Evolutionary conservation across 192 early-diverging fungal genomes (phyloP).

Genomic region (Thamnidium elegans): DNA sequence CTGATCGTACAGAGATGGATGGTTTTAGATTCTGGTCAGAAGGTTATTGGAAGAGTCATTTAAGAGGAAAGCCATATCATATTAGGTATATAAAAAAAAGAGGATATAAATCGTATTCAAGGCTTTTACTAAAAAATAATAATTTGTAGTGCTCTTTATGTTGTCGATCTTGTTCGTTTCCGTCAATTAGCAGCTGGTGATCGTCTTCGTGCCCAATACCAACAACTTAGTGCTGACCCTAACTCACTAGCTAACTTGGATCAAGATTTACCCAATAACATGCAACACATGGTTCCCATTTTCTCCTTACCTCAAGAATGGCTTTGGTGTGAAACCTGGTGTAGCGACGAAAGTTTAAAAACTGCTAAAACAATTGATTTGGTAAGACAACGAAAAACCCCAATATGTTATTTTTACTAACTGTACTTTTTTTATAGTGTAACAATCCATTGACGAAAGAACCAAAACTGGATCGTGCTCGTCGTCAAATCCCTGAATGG

Average conservation of each 20-base stretch:
- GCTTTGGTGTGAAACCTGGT: slow-evolving; percentile 99
- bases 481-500: slow-evolving; percentile 94
- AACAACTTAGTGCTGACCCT: slow-evolving; percentile 83
- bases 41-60: slow-evolving; percentile 92
- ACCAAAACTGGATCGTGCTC: slow-evolving; percentile 94
- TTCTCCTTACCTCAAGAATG: slow-evolving; percentile 93
- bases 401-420: not conserved
- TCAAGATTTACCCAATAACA: slow-evolving; percentile 98
- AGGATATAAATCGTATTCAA: not conserved
- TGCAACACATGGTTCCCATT: slow-evolving; percentile 90
- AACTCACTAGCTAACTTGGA: slow-evolving; percentile 92
- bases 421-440: slow-evolving; percentile 61
- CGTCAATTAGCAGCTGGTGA: slow-evolving; percentile 93
- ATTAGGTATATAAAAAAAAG: slow-evolving; percentile 54
- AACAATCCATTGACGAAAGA: slow-evolving; percentile 99
- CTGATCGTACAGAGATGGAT: slow-evolving; percentile 90
- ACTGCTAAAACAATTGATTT: slow-evolving; percentile 96
- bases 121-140: too few species aligned
- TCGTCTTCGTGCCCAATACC: slow-evolving; percentile 89
- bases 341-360: slow-evolving; percentile 77
- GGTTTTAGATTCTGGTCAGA: slow-evolving; percentile 97
- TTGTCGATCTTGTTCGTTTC: slow-evolving; percentile 92
- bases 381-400: slow-evolving; percentile 42
- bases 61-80: slow-evolving; percentile 88
- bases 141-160: slow-evolving; percentile 87